Evolutionary conservation across 148 eudicot genomes (phyloP), one percentile per base, ranked within the genome.

Genomic region (Cornus suecica): DNA sequence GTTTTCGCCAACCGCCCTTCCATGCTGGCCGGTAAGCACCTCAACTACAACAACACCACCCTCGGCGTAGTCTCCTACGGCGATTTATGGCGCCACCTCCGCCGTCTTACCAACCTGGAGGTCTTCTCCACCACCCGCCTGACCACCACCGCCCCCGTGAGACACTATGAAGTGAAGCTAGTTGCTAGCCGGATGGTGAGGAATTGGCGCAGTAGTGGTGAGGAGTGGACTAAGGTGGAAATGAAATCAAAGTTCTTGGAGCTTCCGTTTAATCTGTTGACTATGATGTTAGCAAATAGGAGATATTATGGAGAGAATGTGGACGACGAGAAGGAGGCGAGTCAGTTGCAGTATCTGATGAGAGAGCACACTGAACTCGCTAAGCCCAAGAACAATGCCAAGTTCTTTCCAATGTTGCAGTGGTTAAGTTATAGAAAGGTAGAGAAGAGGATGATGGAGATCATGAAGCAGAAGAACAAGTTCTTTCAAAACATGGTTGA

Each of bases 81-180:
- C n/a, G 66, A 81, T 0, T 58, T 51, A 1, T 83, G 83, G 85
- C 75, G 74, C 5, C 70, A 79, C 75, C 83, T 83, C 13, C 82
- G 85, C 4, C 73, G 75, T 5, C 11, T 79, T 10, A 42, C 78
- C 22, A 41, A 72, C 1, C 18, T 72, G 0, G 71, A 82, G 58
- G 24, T 83, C 28, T 74, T 79, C 52, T 79, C 82, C 0, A 23
- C 66, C 20, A 15, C 2, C 18, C 27, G 69, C 69, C 69, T 66
- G n/a, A 8, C 18, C 2, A 8, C 1, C 8, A 14, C 41, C n/a
- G 14, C 69, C 23, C 2, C n/a, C 8, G 9, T 66, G 2, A 41
- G 69, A 15, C 16, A 8, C 4, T 8, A 66, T 5, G 69, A 66
- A 14, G 41, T 66, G 11, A 9, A 2, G 10, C 16, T 29, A 0